These are phyloP conservation scores for Salix suchowensis DNA, from an alignment of 345 rosid species.

Conservation along the genomic window DNA sequence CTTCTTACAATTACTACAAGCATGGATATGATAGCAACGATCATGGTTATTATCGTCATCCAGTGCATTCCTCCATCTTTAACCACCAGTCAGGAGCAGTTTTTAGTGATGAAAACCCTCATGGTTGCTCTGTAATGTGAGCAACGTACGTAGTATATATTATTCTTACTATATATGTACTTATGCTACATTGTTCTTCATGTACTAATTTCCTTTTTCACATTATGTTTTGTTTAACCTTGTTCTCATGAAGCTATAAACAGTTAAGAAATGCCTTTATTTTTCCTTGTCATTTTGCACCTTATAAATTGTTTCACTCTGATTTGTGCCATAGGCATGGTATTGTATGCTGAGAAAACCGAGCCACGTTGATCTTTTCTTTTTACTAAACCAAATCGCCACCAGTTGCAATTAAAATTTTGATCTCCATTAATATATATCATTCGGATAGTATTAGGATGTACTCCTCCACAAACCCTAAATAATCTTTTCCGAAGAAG, in stretches of 20 bases:
- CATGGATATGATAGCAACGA: conserved; percentile 66
- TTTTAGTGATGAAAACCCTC: conserved; percentile 86
- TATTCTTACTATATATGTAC: too few relatives aligned
- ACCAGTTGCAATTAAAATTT: too few relatives aligned
- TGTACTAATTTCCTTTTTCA: not conserved
- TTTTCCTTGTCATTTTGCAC: not conserved
- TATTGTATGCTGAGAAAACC: too few relatives aligned
- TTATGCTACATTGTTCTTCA: not conserved
- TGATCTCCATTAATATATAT: too few relatives aligned
- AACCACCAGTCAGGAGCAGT: conserved; percentile 52
- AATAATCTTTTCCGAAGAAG: not conserved
- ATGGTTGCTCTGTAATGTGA: conserved; percentile 75
- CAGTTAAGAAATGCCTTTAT: not conserved
- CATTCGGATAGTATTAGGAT: too few relatives aligned
- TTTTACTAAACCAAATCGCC: too few relatives aligned
- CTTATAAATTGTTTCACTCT: not conserved
- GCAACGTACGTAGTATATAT: not conserved
- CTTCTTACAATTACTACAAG: conserved; percentile 80
- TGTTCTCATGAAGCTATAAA: not conserved
- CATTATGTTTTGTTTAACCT: not conserved
- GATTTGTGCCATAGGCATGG: not conserved
- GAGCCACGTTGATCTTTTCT: too few relatives aligned
- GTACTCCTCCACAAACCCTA: not conserved
- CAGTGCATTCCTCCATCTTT: conserved; percentile 46
- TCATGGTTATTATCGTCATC: conserved; percentile 40